Evolutionary conservation across 345 rosid genomes (phyloP).

Genomic region (Leavenworthia alabamica): DNA sequence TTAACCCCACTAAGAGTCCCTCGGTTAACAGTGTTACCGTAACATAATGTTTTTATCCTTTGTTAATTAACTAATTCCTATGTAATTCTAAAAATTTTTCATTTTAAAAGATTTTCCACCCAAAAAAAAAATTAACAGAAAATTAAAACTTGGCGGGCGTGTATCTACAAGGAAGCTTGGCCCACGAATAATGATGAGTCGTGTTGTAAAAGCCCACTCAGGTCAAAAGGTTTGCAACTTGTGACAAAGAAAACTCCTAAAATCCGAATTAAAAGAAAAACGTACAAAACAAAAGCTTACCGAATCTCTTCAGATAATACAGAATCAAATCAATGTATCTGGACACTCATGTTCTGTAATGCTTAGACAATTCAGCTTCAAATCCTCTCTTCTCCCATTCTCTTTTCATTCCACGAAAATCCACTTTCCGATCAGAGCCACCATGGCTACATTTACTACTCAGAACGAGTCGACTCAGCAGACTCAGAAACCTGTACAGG

Average conservation of each 20-base stretch:
- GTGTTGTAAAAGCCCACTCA: constrained; percentile 13
- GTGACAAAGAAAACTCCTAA: background rate
- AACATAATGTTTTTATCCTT: too few relatives aligned
- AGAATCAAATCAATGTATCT: constrained; percentile 34
- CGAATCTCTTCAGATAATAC: constrained; percentile 2
- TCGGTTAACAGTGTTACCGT: too few relatives aligned
- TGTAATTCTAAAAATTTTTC: too few relatives aligned
- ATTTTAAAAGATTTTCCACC: too few relatives aligned
- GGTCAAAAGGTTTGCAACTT: constrained; percentile 9
- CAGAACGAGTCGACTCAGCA: constrained; percentile 27
- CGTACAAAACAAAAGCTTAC: constrained; percentile 13
- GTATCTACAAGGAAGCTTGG: constrained; percentile 2
- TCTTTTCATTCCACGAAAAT: background rate
- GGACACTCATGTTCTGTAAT: constrained; percentile 35
- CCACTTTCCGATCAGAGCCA: constrained; percentile 30
- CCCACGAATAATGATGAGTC: constrained; percentile 15
- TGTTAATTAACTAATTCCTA: too few relatives aligned
- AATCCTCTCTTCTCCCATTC: constrained; percentile 17
- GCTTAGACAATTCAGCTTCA: constrained; percentile 21
- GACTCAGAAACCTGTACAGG: constrained; percentile 38
- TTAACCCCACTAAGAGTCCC: too few relatives aligned
- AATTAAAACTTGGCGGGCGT: background rate
- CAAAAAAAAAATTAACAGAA: background rate
- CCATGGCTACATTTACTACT: constrained; percentile 25
- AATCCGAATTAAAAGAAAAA: background rate